Evolutionary conservation across 768 basidiomycete genomes (phyloP), one percentile per base, ranked within the genome.

Genomic region (Mycena amicta): DNA sequence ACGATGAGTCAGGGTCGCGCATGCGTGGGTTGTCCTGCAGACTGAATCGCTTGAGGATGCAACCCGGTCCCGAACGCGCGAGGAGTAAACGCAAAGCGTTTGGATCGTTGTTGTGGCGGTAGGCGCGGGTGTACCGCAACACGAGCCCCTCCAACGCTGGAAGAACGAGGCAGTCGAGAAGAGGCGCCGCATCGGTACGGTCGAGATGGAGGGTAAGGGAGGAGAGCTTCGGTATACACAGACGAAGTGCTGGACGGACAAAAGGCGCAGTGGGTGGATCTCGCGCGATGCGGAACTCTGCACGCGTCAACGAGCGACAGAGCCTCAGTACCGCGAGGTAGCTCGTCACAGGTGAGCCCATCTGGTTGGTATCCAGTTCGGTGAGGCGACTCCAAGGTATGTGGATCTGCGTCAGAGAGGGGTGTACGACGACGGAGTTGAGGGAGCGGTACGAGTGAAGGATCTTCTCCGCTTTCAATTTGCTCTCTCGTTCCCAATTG

Each of bases 331-430:
- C 56, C 13, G 16, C 22, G 28, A 60, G 11, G 56, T 57, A 33
- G 45, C 26, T 57, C 22, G 39, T 31, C 5, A 41, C 40, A 0
- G 59, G 47, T 39, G 43, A 57, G 13, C 41, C 50, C n/a, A 64
- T 15, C 28, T 57, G 52, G 8, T 30, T 50, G 20, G 56, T 53
- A 13, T 64, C 62, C 23, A 64, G 50, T 11, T 28, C 26, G 4
- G 56, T 64, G 22, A 64, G 62, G 13, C 31, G 52, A 4, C 11
- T 56, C 62, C 62, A 64, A 20, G n/a, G 41, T 3, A 60, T 4
- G 23, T 50, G 58, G 3, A 53, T 41, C 30, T 64, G 62, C 4
- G 45, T n/a, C 45, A 54, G 29, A 20, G 22, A 47, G n/a, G 28
- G 40, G 45, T 60, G 59, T 39, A 60, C 43, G 8, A 60, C 59